phyloP scores from a whole-genome alignment of 140 eudicot species.

The Senecio squalidus region DNA sequence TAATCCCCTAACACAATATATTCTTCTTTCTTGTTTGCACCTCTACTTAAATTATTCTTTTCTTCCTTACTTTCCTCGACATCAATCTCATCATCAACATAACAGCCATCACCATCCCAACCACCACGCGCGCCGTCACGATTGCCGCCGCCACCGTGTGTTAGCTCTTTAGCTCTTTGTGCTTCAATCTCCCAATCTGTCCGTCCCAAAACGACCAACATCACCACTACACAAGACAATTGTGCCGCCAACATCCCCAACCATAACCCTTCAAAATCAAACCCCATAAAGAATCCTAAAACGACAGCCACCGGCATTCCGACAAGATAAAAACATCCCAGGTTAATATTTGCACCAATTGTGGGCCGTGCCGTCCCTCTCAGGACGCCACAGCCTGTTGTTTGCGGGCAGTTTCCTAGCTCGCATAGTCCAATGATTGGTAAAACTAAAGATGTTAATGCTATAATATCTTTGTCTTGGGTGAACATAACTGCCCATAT shows the following conservation, averaged over 20 bases:
- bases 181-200: slow-evolving; percentile 77
- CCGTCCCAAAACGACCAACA: slow-evolving; percentile 54
- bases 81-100: slow-evolving; percentile 1
- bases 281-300: slow-evolving; percentile 41
- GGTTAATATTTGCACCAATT: slow-evolving; percentile 68
- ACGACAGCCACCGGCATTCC: slow-evolving; percentile 87
- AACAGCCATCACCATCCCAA: slow-evolving; percentile 1
- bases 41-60: slow-evolving; percentile 13
- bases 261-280: slow-evolving; percentile 76
- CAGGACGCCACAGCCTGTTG: slow-evolving; percentile 84
- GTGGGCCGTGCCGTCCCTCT: slow-evolving; percentile 86
- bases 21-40: slow-evolving; percentile 34
- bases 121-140: not conserved
- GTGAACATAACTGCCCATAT: slow-evolving; percentile 75
- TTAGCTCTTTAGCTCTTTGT: slow-evolving; percentile 53
- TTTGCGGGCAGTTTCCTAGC: slow-evolving; percentile 87
- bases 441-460: slow-evolving; percentile 50
- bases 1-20: slow-evolving; percentile 34
- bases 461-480: slow-evolving; percentile 47
- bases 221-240: slow-evolving; percentile 53
- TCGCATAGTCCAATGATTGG: slow-evolving; percentile 87
- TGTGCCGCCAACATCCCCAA: slow-evolving; percentile 78
- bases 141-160: slow-evolving; percentile 16
- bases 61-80: slow-evolving; percentile 20
- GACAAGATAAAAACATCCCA: slow-evolving; percentile 76